Percentiles rank a stretch among this genome's conserved stretches.
phyloP scores from a whole-genome alignment of 2,329 filamentous ascomycete genomes.

The Aspergillus clavatus region DNA sequence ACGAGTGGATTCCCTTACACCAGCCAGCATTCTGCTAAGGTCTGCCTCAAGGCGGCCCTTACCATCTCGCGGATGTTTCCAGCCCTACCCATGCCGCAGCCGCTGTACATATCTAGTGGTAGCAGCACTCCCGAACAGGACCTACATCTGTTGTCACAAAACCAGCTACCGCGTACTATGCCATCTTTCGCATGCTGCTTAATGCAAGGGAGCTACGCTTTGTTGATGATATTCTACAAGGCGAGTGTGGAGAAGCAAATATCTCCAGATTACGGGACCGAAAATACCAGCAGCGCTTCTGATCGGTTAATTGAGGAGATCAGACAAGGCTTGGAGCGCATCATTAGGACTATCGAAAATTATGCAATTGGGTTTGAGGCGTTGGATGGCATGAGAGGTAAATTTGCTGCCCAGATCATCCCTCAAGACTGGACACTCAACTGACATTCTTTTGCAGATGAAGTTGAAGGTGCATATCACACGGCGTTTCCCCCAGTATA shows the following conservation, averaged over 20 bases:
- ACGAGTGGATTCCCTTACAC: conserved; percentile 39
- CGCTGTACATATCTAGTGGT: conserved; percentile 16
- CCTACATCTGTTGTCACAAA: conserved; percentile 13
- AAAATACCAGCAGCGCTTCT: conserved; percentile 19
- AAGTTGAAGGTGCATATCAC: conserved; percentile 41
- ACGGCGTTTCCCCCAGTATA: conserved; percentile 36
- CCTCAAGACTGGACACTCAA: background rate
- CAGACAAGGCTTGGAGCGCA: conserved; percentile 33
- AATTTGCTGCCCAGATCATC: conserved; percentile 2
- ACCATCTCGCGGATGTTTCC: conserved; percentile 41
- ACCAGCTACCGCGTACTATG: conserved; percentile 40
- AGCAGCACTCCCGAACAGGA: conserved; percentile 11
- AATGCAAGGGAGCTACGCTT: conserved; percentile 45
- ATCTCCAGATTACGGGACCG: conserved; percentile 21
- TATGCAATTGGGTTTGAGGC: conserved; percentile 42
- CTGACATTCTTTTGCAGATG: conserved; percentile 26
- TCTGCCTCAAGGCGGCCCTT: conserved; percentile 39
- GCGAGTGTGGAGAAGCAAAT: conserved; percentile 34
- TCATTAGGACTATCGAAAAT: conserved; percentile 36
- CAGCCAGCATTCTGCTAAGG: conserved; percentile 38
- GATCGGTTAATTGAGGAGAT: conserved; percentile 35
- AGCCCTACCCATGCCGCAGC: conserved; percentile 34
- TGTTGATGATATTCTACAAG: conserved; percentile 45
- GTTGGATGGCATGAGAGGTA: conserved; percentile 43
- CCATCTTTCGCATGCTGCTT: conserved; percentile 45